phyloP scores from a whole-genome alignment of 2,329 filamentous ascomycete genomes.

The Nakataea oryzae region DNA sequence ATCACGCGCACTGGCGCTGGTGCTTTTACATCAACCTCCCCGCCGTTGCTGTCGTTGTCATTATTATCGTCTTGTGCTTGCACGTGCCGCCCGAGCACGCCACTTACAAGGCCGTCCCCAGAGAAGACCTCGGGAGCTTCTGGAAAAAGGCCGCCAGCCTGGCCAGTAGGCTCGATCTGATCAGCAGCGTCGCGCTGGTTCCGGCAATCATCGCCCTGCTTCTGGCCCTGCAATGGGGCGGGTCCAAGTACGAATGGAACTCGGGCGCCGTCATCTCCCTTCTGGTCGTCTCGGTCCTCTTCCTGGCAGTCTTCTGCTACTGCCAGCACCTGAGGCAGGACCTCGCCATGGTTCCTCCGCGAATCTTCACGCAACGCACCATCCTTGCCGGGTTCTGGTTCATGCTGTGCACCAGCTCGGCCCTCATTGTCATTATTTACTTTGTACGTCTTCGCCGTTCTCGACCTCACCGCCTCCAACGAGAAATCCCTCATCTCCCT shows the following conservation, averaged over 20 bases:
- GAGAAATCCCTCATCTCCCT: neutral
- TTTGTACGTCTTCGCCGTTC: conserved; percentile 10
- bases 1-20: conserved; percentile 22
- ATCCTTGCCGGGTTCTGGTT: conserved; percentile 23
- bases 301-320: neutral
- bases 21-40: conserved; percentile 27
- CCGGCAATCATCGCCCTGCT: conserved; percentile 30
- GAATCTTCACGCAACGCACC: conserved; percentile 28
- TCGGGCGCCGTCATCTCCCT: conserved; percentile 24
- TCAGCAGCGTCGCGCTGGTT: conserved; percentile 6
- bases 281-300: conserved; percentile 20
- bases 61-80: conserved; percentile 11
- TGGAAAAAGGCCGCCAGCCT: conserved; percentile 26
- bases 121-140: conserved; percentile 10
- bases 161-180: conserved; percentile 23
- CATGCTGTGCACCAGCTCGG: conserved; percentile 20
- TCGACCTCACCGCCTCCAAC: neutral
- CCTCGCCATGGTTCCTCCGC: conserved; percentile 26
- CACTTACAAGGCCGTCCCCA: neutral
- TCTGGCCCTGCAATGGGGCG: conserved; percentile 37
- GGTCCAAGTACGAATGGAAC: conserved; percentile 26
- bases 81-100: conserved; percentile 1
- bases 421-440: conserved; percentile 5
- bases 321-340: conserved; percentile 1
- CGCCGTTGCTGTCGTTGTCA: conserved; percentile 17